Conservation (phyloP, 495 filamentous ascomycete species). For the Hypoxylon lienhwacheense region DNA sequence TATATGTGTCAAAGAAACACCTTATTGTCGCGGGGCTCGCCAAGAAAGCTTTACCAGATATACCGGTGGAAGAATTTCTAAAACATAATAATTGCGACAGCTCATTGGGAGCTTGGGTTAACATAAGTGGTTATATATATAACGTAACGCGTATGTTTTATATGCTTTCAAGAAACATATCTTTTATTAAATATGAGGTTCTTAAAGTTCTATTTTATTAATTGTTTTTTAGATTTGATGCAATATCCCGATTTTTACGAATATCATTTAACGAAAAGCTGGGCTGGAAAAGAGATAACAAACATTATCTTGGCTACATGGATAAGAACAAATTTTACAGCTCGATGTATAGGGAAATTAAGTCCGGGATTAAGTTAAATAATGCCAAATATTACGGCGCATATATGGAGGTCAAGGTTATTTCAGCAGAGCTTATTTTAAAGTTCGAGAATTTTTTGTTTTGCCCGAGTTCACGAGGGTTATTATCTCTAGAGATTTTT, state of each 20-base stretch:
- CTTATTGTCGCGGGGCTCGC: conserved; percentile 8
- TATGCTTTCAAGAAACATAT: no score
- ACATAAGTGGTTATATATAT: neutral
- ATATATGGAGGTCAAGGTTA: no score
- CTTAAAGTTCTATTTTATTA: neutral
- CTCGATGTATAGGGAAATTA: conserved; percentile 8
- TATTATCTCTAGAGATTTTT: no score
- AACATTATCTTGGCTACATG: neutral
- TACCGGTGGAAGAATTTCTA: neutral
- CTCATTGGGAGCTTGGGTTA: neutral
- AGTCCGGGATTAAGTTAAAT: no score
- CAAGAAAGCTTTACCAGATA: neutral
- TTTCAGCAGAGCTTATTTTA: no score
- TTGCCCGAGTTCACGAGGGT: no score
- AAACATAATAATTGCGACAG: neutral
- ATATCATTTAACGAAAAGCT: neutral
- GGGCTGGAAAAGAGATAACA: neutral
- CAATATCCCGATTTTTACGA: conserved; percentile 4
- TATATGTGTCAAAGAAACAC: neutral
- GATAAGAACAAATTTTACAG: neutral
- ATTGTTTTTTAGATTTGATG: conserved; percentile 8
- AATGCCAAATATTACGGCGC: no score
- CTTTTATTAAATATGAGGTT: no score
- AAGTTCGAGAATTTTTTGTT: no score
- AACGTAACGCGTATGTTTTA: conserved; percentile 8